Evolutionary conservation across 805 yeast genomes (phyloP).

Genomic region (Suhomyces emberorum): DNA sequence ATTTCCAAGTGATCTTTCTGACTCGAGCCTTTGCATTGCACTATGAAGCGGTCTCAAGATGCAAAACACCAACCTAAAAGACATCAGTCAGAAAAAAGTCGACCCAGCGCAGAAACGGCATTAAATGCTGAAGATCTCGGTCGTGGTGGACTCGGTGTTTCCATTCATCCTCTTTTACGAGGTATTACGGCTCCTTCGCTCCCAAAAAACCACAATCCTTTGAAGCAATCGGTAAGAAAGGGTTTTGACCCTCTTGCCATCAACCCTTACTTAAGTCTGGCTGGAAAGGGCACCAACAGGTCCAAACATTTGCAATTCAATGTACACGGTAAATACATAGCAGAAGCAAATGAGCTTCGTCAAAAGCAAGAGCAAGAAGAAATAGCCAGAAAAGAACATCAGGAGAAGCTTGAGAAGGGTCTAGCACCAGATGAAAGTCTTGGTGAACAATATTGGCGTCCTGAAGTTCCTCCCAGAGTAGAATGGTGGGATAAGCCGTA

Average conservation of each 20-base stretch:
- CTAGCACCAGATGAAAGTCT: slow-evolving; percentile 47
- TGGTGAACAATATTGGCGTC: slow-evolving; percentile 56
- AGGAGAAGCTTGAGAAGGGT: slow-evolving; percentile 37
- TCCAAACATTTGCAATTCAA: slow-evolving; percentile 48
- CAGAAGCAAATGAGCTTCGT: slow-evolving; percentile 51
- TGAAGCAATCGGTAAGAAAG: slow-evolving; percentile 23
- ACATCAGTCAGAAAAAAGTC: too few relatives aligned
- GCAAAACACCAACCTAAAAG: too few relatives aligned
- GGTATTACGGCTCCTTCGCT: slow-evolving; percentile 24
- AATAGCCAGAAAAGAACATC: slow-evolving; percentile 13
- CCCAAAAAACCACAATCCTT: slow-evolving; percentile 26
- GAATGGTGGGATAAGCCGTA: slow-evolving; percentile 91
- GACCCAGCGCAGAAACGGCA: too few relatives aligned
- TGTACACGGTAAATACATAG: slow-evolving; percentile 61
- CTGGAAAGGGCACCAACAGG: slow-evolving; percentile 5
- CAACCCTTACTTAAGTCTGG: slow-evolving; percentile 39
- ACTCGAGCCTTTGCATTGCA: too few relatives aligned
- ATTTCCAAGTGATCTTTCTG: too few relatives aligned
- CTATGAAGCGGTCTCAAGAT: too few relatives aligned
- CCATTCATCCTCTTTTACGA: slow-evolving; percentile 37
- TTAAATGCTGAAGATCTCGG: too few relatives aligned
- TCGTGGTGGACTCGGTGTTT: slow-evolving; percentile 32
- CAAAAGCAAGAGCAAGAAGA: slow-evolving; percentile 31
- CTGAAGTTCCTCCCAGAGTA: slow-evolving; percentile 52
- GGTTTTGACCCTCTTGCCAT: slow-evolving; percentile 33